Evolutionary conservation across 768 basidiomycete species (phyloP).

Genomic region (Suillus cothurnatus): DNA sequence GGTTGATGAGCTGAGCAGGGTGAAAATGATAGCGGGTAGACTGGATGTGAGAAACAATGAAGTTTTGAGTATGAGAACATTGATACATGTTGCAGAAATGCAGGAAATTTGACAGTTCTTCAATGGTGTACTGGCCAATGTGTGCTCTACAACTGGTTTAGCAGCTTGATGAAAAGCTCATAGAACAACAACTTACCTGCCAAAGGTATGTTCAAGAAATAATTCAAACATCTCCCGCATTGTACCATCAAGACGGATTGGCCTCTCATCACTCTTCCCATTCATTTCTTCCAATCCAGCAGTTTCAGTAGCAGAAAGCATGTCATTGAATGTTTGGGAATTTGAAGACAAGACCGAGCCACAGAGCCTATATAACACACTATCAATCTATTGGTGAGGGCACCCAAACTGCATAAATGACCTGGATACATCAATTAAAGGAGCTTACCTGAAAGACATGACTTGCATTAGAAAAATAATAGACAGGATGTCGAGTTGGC

Average conservation of each 20-base stretch:
- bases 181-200: neutral
- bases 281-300: neutral
- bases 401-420: neutral
- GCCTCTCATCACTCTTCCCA: neutral
- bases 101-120: neutral
- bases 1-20: slow-evolving; percentile 2
- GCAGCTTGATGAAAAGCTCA: neutral
- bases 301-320: neutral
- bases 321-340: neutral
- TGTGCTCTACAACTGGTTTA: neutral
- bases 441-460: neutral
- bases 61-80: neutral
- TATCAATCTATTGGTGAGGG: neutral
- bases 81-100: neutral
- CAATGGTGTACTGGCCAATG: neutral
- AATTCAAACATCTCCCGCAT: neutral
- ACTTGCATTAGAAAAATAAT: neutral
- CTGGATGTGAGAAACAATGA: neutral
- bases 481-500: neutral
- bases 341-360: neutral
- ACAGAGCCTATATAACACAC: neutral
- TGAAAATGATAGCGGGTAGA: neutral
- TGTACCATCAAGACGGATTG: neutral
- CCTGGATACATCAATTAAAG: neutral
- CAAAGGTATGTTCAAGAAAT: slow-evolving; percentile 2